Conservation (phyloP, 2,329 filamentous ascomycete species). For the Harringtonia aguacate region DNA sequence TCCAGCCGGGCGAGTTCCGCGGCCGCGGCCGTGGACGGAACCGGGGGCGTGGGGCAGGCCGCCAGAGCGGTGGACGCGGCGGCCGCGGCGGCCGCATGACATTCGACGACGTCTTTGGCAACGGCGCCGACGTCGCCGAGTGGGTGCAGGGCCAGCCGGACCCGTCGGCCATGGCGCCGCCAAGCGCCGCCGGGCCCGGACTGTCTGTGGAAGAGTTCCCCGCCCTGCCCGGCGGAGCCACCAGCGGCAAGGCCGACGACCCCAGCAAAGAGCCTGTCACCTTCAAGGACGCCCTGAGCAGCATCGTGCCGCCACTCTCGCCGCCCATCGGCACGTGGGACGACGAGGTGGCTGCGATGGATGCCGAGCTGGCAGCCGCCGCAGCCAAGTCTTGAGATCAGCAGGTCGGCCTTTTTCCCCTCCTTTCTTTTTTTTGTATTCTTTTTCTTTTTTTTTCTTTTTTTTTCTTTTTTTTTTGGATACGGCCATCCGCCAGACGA, state of each 20-base stretch:
- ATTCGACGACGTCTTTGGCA: conserved; percentile 11
- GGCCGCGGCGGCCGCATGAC: conserved; percentile 17
- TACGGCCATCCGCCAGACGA: too few species aligned
- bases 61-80: conserved; percentile 2
- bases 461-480: too few species aligned
- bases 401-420: too few species aligned
- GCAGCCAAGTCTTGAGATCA: not conserved
- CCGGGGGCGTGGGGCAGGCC: conserved; percentile 11
- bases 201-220: conserved; percentile 28
- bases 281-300: conserved; percentile 8
- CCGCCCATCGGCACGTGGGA: conserved; percentile 40
- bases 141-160: conserved; percentile 12
- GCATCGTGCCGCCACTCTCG: conserved; percentile 20
- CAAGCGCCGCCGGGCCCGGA: conserved; percentile 15
- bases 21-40: conserved; percentile 21
- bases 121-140: conserved; percentile 11
- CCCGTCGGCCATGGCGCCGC: conserved; percentile 12
- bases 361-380: conserved; percentile 14
- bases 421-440: too few species aligned
- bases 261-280: conserved; percentile 5
- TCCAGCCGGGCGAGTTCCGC: conserved; percentile 20
- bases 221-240: conserved; percentile 21
- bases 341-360: conserved; percentile 45
- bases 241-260: conserved; percentile 10
- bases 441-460: too few species aligned